Conservation (phyloP, 139 green algal genomes). For the Tetradesmus obliquus region DNA sequence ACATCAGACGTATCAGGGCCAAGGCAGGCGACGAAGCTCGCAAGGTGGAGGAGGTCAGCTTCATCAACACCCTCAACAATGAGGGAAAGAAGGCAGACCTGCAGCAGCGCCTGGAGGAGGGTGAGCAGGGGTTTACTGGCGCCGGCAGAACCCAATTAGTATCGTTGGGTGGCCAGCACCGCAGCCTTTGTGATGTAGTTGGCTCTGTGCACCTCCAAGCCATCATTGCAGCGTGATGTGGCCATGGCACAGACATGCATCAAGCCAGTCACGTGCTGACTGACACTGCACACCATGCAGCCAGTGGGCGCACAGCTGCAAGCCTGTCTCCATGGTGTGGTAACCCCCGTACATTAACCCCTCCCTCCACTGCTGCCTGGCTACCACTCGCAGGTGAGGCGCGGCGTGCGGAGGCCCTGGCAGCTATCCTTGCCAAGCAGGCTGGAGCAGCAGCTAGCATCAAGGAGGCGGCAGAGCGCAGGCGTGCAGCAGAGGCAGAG, state of each 20-base stretch:
- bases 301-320: too few relatives aligned
- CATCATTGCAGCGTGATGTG: background rate
- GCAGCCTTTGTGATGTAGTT: background rate
- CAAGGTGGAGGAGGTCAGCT: conserved; percentile 75
- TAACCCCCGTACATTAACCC: too few relatives aligned
- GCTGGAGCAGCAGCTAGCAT: conserved; percentile 53
- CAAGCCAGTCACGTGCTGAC: too few relatives aligned
- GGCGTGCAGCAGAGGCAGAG: conserved; percentile 48
- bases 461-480: conserved; percentile 59
- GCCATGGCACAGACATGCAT: too few relatives aligned
- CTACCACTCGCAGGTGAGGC: conserved; percentile 46
- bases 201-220: too few relatives aligned
- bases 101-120: conserved; percentile 70
- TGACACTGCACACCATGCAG: too few relatives aligned
- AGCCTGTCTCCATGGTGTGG: too few relatives aligned
- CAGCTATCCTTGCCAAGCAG: conserved; percentile 58
- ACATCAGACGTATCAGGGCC: conserved; percentile 56
- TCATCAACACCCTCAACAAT: conserved; percentile 72
- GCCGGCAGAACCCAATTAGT: background rate
- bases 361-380: too few relatives aligned
- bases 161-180: background rate
- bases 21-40: conserved; percentile 70
- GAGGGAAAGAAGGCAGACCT: conserved; percentile 68
- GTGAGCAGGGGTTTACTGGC: conserved; percentile 32
- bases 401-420: conserved; percentile 52